These are phyloP conservation scores for Murraya koenigii DNA, from an alignment of 345 rosid genomes.

Conservation along the genomic window DNA sequence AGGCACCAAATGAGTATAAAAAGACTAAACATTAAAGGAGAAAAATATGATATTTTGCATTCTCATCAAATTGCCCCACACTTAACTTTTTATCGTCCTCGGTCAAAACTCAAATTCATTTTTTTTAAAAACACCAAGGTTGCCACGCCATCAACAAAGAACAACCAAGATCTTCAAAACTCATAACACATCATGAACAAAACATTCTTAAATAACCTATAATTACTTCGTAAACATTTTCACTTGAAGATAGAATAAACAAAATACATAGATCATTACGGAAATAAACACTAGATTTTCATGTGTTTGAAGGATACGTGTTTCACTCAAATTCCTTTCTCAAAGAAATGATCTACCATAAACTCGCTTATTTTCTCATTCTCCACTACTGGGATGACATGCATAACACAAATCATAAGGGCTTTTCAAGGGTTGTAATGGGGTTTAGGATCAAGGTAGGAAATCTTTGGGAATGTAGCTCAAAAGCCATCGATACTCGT, in stretches of 20 bases:
- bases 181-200: background rate
- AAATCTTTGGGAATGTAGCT: background rate
- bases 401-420: background rate
- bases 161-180: background rate
- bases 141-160: background rate
- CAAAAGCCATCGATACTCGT: background rate
- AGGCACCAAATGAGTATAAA: no score
- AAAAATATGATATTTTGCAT: no score
- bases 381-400: background rate
- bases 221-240: constrained; percentile 1
- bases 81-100: background rate
- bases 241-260: constrained; percentile 3
- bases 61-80: background rate
- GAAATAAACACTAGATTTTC: background rate
- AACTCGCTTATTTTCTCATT: background rate
- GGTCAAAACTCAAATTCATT: background rate
- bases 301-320: background rate
- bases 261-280: constrained; percentile 3
- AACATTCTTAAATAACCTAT: background rate
- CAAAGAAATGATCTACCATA: background rate
- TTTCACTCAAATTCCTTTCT: background rate
- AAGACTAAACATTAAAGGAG: no score
- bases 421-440: background rate
- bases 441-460: background rate
- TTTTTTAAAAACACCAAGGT: background rate